Base-by-base conservation (phyloP, 495 filamentous ascomycete species). In the Penicillium dipodomyicola region DNA sequence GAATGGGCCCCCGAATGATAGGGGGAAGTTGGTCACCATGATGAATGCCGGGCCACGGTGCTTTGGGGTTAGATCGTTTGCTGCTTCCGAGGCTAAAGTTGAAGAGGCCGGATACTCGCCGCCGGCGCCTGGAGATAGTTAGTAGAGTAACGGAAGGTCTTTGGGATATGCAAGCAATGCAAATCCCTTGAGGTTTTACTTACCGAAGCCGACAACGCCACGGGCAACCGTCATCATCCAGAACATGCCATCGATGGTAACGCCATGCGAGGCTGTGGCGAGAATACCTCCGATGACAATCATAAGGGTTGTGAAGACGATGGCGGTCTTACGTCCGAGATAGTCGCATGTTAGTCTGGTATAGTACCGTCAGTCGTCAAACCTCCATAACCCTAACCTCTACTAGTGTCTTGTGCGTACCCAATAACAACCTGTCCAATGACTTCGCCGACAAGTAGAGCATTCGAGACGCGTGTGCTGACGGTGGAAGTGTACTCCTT, bases 181-280 rank as follows among this genome's bases (percentile, higher is more conserved):
- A 8, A n/a, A 5, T 17, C 12, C 7, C 2, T 23, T 20, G 35
- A 27, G 25, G 20, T 29, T 23, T 35, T 29, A 44, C 56, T 53
- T 60, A 43, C 79, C 78, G 29, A 82, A 77, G 2, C 79, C 79
- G 25, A 73, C 69, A 22, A 79, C 63, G 19, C 77, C 78, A 33
- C 79, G 72, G 11, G 77, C 73, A 37, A 81, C 64, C 5, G 77
- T 76, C 68, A 82, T 71, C 73, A 81, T 81, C 79, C 76, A 80
- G 59, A 80, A 82, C 76, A 82, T 76, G 50, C 77, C 79, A 19
- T 72, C 43, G 54, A 77, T 71, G 2, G 76, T 80, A 7, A 63
- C 56, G 27, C 80, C 80, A 53, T 76, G 64, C 11, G 77, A 72
- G 1, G 79, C 79, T 3, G 80, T 80, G 7, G 77, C 73, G 22